A percentile compares a stretch with the other conserved stretches of the same genome.
Conservation (phyloP, 2,329 filamentous ascomycete species). For the Phaeosphaeria sp. region DNA sequence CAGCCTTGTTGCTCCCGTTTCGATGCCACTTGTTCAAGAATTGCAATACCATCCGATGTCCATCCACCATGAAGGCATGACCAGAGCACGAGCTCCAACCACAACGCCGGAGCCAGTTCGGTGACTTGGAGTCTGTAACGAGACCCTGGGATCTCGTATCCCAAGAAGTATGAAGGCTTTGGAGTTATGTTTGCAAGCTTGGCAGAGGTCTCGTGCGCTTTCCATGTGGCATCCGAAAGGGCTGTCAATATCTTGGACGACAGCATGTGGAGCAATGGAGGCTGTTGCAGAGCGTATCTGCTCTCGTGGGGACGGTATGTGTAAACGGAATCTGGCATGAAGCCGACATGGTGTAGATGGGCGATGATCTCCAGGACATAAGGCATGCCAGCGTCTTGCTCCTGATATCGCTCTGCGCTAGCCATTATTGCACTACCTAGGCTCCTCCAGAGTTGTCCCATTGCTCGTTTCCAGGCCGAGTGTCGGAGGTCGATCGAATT, state of each 20-base stretch:
- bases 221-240: conserved; percentile 59
- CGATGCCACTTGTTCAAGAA: conserved; percentile 42
- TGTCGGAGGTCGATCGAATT: conserved; percentile 29
- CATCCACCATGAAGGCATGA: conserved; percentile 58
- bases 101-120: conserved; percentile 54
- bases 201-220: conserved; percentile 51
- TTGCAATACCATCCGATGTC: conserved; percentile 50
- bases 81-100: conserved; percentile 61
- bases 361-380: conserved; percentile 57
- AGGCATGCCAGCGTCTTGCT: conserved; percentile 44
- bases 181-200: conserved; percentile 33
- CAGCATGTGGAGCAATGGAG: conserved; percentile 56
- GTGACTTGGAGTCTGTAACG: conserved; percentile 50
- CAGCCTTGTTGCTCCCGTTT: conserved; percentile 30
- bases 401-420: conserved; percentile 31
- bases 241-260: conserved; percentile 57
- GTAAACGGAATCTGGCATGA: conserved; percentile 57
- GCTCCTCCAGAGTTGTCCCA: conserved; percentile 56
- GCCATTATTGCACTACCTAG: conserved; percentile 55
- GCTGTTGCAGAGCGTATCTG: conserved; percentile 51
- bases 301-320: conserved; percentile 44
- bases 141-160: conserved; percentile 53
- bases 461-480: conserved; percentile 38
- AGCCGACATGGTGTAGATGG: conserved; percentile 53
- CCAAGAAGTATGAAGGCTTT: conserved; percentile 49